These are phyloP conservation scores for Boletus sp. DNA, from an alignment of 768 basidiomycete species.

Conservation along the genomic window DNA sequence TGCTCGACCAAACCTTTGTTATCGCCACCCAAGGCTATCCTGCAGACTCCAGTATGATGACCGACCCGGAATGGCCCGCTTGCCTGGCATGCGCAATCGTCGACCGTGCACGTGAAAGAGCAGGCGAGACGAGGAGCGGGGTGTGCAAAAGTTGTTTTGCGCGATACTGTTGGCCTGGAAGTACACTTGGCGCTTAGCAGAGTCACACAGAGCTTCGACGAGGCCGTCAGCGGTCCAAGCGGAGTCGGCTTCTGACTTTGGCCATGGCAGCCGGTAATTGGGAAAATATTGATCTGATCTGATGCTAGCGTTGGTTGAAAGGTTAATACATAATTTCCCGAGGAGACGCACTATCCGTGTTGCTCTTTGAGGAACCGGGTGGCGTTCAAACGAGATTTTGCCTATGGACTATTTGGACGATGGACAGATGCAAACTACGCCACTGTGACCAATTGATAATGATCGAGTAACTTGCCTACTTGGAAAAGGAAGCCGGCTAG, in stretches of 20 bases:
- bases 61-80: constrained; percentile 44
- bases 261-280: too few relatives aligned
- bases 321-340: constrained; percentile 11
- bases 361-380: constrained; percentile 1
- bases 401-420: not conserved
- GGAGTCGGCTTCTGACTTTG: too few relatives aligned
- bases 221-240: too few relatives aligned
- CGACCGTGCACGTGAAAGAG: constrained; percentile 40
- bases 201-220: too few relatives aligned
- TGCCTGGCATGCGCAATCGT: constrained; percentile 53
- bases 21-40: constrained; percentile 45
- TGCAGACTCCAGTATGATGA: constrained; percentile 22
- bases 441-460: constrained; percentile 14
- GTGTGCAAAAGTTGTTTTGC: constrained; percentile 31
- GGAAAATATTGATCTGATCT: too few relatives aligned
- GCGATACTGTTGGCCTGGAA: constrained; percentile 34
- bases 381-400: constrained; percentile 16
- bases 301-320: not conserved
- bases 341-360: constrained; percentile 6
- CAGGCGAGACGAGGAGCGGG: constrained; percentile 27
- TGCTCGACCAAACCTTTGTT: constrained; percentile 46
- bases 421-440: constrained; percentile 10
- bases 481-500: constrained; percentile 7
- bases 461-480: not conserved
- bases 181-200: not conserved